Percentiles rank a stretch among this genome's conserved stretches.
These are phyloP conservation scores for Ceratorhiza oryzae-sativae DNA, from an alignment of 1,284 basidiomycete species.

Conservation along the genomic window DNA sequence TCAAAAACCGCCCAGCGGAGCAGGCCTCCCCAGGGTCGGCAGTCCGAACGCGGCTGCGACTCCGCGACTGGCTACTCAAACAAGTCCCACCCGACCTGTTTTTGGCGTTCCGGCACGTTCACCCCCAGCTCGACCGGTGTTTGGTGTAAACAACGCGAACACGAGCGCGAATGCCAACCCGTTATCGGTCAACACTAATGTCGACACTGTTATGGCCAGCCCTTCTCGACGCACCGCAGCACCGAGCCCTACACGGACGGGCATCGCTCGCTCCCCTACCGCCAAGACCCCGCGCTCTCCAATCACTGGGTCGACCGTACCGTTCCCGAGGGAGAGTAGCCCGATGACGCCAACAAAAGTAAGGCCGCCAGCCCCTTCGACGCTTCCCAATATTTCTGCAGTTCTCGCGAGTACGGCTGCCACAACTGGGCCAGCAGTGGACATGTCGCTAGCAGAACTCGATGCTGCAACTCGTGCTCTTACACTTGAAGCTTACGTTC, in stretches of 20 bases:
- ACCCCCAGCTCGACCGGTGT: slow-evolving; percentile 11
- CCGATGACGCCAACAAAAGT: slow-evolving; percentile 20
- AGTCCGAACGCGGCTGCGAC: slow-evolving; percentile 1
- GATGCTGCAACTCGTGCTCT: slow-evolving; percentile 23
- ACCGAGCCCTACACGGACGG: background rate
- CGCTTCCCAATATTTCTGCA: background rate
- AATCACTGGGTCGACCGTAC: slow-evolving; percentile 16
- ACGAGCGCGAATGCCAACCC: background rate
- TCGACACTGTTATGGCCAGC: slow-evolving; percentile 23
- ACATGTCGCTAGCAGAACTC: slow-evolving; percentile 14
- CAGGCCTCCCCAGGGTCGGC: background rate
- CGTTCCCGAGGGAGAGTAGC: slow-evolving; percentile 35
- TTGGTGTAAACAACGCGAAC: slow-evolving; percentile 11
- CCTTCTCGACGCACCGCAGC: background rate
- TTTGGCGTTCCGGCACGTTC: background rate
- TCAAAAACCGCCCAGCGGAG: background rate
- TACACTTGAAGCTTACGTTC: slow-evolving; percentile 38
- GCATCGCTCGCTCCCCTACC: background rate
- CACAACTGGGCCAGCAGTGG: background rate
- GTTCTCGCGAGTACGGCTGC: background rate
- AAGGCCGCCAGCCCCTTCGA: background rate
- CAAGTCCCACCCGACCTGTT: slow-evolving; percentile 1
- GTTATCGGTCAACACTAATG: background rate
- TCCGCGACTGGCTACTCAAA: slow-evolving; percentile 8
- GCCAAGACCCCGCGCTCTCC: background rate